Conservation (phyloP, 1,139 yeast species). For the Blastobotrys raffinosifermentans region DNA sequence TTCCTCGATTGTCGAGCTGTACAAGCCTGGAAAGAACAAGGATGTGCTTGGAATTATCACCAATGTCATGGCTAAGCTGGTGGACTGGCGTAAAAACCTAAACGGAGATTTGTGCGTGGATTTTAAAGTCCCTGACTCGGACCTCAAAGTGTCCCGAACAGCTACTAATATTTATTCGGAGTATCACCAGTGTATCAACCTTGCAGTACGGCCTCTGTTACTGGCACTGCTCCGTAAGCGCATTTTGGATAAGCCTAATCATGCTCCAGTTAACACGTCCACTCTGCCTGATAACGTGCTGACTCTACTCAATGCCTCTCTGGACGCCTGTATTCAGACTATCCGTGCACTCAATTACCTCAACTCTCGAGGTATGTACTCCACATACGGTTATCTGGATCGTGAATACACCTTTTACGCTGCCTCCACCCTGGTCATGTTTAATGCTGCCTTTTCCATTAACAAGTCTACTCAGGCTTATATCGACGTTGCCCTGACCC, state of each 20-base stretch:
- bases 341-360: constrained; percentile 69
- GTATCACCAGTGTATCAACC: constrained; percentile 76
- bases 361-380: constrained; percentile 70
- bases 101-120: constrained; percentile 33
- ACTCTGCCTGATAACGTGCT: constrained; percentile 63
- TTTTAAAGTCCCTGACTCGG: constrained; percentile 5
- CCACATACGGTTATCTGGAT: constrained; percentile 85
- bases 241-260: constrained; percentile 43
- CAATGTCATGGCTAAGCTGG: constrained; percentile 60
- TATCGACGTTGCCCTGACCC: constrained; percentile 63
- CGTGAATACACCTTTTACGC: constrained; percentile 79
- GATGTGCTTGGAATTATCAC: constrained; percentile 71
- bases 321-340: constrained; percentile 78
- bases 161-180: constrained; percentile 79
- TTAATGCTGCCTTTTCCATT: constrained; percentile 78
- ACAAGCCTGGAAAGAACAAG: constrained; percentile 46
- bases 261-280: constrained; percentile 60
- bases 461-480: constrained; percentile 70
- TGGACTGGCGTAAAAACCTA: constrained; percentile 63
- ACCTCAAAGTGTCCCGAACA: constrained; percentile 47
- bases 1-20: constrained; percentile 60
- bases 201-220: constrained; percentile 74
- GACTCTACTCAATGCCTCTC: constrained; percentile 68
- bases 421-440: constrained; percentile 68
- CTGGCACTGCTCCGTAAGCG: constrained; percentile 76